Base-by-base conservation (phyloP, 768 basidiomycete species). In the Suillus cothurnatus region DNA sequence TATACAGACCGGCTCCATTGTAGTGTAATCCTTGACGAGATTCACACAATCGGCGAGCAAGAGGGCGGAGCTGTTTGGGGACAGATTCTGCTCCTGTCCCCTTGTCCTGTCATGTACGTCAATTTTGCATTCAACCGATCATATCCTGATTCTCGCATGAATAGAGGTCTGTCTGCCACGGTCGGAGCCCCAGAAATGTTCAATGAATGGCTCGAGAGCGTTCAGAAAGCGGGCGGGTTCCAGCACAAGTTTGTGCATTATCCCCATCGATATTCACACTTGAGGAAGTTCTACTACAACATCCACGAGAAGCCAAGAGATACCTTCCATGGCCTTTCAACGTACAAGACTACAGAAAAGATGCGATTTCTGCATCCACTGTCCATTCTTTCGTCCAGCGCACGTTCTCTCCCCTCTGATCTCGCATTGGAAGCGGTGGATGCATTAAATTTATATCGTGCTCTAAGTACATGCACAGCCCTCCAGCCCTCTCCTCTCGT, bases 131-230 rank as follows among this genome's bases (percentile, higher is more conserved):
- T 23, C 19, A 2, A 43, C 3, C 64, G 28, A 9, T 11, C 45
- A 15, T 21, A 34, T 61, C 36, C 45, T 23, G 11, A 26, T 52
- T n/a, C 53, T 52, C n/a, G n/a, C n/a, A n/a, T n/a, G n/a, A n/a
- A n/a, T n/a, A n/a, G n/a, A n/a, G n/a, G n/a, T n/a, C n/a, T 92
- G 31, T 90, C 89, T 9, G 91, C 90, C 1, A 92, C 90, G 0
- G 82, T 92, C 36, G 90, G 90, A 23, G 77, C 82, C 0, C 88
- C 90, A 0, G 83, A 88, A 56, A 75, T 77, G 21, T 92, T 92
- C 75, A 90, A 87, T 67, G 66, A 76, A 4, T 92, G 90, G 90
- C 83, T 92, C 1, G 77, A 77, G 61, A 81, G 84, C 2, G 85
- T 92, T 19, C 89, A 92, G 72, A 70, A 73, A 61, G 81, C 84